Conservation (phyloP, 768 basidiomycete species). For the Auricularia sp. region DNA sequence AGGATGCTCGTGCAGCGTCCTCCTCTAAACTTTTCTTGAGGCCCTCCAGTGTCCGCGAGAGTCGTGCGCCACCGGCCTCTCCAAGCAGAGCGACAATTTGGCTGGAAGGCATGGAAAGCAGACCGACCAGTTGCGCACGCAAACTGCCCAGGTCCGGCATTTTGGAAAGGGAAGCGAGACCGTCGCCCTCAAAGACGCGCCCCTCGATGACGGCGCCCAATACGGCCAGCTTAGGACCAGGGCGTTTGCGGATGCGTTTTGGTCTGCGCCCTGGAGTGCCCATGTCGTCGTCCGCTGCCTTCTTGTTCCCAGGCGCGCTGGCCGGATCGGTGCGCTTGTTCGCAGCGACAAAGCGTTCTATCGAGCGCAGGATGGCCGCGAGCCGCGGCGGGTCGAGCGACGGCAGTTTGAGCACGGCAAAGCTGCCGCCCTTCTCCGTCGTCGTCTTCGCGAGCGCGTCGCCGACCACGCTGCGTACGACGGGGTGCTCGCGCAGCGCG, state of each 20-base stretch:
- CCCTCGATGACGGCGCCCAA: conserved; percentile 77
- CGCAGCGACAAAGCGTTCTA: conserved; percentile 57
- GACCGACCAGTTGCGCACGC: conserved; percentile 73
- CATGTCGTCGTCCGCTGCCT: conserved; percentile 51
- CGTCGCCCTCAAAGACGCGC: conserved; percentile 49
- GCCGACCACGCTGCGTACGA: not conserved
- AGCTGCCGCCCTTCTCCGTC: conserved; percentile 41
- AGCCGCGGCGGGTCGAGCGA: conserved; percentile 66
- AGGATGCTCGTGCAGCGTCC: conserved; percentile 4
- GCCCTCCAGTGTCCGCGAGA: conserved; percentile 68
- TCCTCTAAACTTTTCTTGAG: conserved; percentile 60
- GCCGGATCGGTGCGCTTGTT: conserved; percentile 39
- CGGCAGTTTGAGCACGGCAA: conserved; percentile 57
- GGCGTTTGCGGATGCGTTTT: conserved; percentile 44
- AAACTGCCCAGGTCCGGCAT: conserved; percentile 72
- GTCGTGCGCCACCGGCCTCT: conserved; percentile 56
- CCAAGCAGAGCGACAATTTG: conserved; percentile 64
- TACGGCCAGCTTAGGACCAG: conserved; percentile 58
- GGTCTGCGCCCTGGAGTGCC: conserved; percentile 60
- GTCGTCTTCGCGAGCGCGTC: conserved; percentile 45
- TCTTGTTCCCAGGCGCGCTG: conserved; percentile 39
- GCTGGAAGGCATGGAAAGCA: conserved; percentile 65
- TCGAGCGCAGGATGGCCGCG: conserved; percentile 50
- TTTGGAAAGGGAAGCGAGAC: conserved; percentile 54
- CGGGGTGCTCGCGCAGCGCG: conserved; percentile 47